A percentile compares a stretch with the other conserved stretches of the same genome.
phyloP scores from a whole-genome alignment of 768 basidiomycete genomes.

The Suillus variegatus region DNA sequence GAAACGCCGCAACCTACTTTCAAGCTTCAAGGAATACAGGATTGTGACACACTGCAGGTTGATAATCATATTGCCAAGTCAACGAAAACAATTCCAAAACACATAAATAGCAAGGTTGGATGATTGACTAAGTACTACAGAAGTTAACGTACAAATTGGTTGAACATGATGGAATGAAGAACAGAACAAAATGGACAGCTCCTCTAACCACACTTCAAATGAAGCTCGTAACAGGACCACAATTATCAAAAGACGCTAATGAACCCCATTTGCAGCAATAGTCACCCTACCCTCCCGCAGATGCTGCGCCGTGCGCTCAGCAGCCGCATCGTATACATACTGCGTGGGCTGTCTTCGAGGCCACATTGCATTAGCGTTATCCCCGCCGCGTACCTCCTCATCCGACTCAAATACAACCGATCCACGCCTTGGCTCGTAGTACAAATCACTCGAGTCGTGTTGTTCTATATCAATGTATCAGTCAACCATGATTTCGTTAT shows the following conservation, averaged over 20 bases:
- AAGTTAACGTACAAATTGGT: conserved; percentile 12
- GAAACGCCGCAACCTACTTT: background rate
- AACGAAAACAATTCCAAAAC: background rate
- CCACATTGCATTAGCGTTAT: conserved; percentile 23
- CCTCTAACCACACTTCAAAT: background rate
- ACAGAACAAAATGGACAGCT: background rate
- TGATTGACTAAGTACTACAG: conserved; percentile 7
- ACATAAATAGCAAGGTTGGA: conserved; percentile 10
- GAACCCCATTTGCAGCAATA: conserved; percentile 46
- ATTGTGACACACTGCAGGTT: background rate
- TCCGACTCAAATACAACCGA: conserved; percentile 43
- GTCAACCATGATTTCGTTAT: background rate
- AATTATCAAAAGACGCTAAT: conserved; percentile 32
- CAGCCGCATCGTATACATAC: conserved; percentile 93
- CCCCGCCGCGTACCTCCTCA: conserved; percentile 25
- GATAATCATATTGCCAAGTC: background rate
- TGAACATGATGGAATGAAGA: conserved; percentile 2
- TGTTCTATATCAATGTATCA: conserved; percentile 35
- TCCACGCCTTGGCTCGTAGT: conserved; percentile 44
- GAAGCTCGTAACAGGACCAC: conserved; percentile 5
- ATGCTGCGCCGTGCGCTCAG: conserved; percentile 71
- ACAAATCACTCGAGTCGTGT: conserved; percentile 59
- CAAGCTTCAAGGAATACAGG: background rate
- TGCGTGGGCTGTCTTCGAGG: conserved; percentile 50
- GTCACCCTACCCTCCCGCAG: conserved; percentile 42